Percentiles rank a stretch among this genome's conserved stretches.
Conservation (phyloP, 257 asterid species). For the Osmanthus fragrans region DNA sequence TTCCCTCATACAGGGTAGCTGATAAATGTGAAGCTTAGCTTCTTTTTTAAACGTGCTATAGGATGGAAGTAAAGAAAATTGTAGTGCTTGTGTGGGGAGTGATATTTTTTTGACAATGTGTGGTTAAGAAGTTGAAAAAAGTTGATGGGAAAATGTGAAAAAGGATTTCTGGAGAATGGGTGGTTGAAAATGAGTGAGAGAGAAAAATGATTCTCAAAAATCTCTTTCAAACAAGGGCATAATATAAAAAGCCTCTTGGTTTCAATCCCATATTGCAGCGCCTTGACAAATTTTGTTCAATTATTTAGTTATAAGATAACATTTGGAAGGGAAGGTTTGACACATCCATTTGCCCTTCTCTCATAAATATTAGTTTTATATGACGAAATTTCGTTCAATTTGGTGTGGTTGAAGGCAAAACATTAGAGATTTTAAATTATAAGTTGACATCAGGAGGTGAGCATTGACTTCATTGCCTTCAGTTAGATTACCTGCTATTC, state of each 20-base stretch:
- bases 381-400: not conserved
- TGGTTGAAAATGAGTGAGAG: too few relatives aligned
- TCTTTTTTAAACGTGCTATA: not conserved
- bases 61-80: not conserved
- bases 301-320: not conserved
- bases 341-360: not conserved
- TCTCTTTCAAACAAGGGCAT: too few relatives aligned
- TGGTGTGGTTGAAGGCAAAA: not conserved
- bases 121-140: too few relatives aligned
- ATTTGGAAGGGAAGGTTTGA: not conserved
- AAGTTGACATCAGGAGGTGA: not conserved
- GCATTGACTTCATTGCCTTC: not conserved
- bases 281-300: not conserved
- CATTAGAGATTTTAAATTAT: not conserved
- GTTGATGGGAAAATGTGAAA: too few relatives aligned
- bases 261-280: slow-evolving; percentile 11
- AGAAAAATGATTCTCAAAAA: too few relatives aligned
- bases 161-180: too few relatives aligned
- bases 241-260: slow-evolving; percentile 5
- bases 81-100: too few relatives aligned
- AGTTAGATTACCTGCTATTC: not conserved
- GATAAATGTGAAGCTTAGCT: not conserved
- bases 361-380: not conserved
- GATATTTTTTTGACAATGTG: too few relatives aligned
- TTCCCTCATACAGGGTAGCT: not conserved